Evolutionary conservation across 1,284 basidiomycete genomes (phyloP).

Genomic region (Vanrija humicola): DNA sequence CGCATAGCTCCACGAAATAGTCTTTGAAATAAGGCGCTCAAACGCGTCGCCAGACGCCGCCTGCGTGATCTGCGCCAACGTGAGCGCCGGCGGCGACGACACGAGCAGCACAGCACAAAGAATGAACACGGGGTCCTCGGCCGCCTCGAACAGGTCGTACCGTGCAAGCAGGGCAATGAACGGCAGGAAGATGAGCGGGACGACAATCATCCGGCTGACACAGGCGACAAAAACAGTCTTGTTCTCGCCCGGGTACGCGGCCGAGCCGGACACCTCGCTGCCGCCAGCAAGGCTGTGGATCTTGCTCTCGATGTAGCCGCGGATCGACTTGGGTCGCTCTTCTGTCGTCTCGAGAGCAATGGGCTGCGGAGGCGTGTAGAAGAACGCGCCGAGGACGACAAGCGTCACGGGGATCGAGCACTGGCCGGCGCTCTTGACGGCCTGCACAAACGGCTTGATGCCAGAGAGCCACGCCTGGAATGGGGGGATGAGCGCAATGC

Average conservation of each 20-base stretch:
- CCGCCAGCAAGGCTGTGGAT: not conserved
- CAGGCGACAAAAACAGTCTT: conserved; percentile 76
- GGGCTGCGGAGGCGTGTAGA: conserved; percentile 53
- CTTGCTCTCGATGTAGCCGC: not conserved
- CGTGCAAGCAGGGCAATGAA: conserved; percentile 62
- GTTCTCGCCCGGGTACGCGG: conserved; percentile 61
- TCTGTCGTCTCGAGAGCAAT: conserved; percentile 9
- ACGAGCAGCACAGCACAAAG: conserved; percentile 71
- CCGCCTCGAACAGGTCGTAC: conserved; percentile 57
- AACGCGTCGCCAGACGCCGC: conserved; percentile 82
- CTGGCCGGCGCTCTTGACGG: conserved; percentile 66
- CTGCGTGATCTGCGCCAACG: conserved; percentile 69
- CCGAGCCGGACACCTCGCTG: not conserved
- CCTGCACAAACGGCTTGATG: conserved; percentile 66
- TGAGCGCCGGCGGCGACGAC: conserved; percentile 48
- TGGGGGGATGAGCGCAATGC: conserved; percentile 74
- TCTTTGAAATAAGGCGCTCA: conserved; percentile 71
- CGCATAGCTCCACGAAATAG: conserved; percentile 51
- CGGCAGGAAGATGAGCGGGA: conserved; percentile 72
- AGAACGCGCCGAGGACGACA: conserved; percentile 89
- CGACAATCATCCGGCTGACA: conserved; percentile 70
- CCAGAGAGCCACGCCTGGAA: conserved; percentile 65
- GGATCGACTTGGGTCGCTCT: not conserved
- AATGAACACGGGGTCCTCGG: conserved; percentile 50
- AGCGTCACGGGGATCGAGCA: conserved; percentile 85